A percentile compares a stretch with the other conserved stretches of the same genome.
phyloP scores from a whole-genome alignment of 2,329 filamentous ascomycete genomes.

The Myriosclerotinia scirpicola region DNA sequence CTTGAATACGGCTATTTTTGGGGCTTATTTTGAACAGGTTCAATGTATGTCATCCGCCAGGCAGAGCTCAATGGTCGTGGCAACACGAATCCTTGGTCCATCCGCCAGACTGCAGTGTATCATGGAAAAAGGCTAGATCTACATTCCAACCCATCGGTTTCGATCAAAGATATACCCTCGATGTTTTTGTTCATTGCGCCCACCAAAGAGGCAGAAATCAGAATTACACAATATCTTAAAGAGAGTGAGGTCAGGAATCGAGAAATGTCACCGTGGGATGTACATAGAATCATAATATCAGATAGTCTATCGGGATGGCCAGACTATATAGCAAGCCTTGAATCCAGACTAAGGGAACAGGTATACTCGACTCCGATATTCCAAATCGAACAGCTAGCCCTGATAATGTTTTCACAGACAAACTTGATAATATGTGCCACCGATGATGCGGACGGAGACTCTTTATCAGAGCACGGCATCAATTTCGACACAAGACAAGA shows the following conservation, averaged over 20 bases:
- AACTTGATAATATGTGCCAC: conserved; percentile 2
- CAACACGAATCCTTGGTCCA: conserved; percentile 39
- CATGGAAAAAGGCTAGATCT: conserved; percentile 30
- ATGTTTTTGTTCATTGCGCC: conserved; percentile 29
- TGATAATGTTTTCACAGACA: background rate
- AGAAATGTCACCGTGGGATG: conserved; percentile 24
- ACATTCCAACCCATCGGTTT: background rate
- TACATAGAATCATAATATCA: conserved; percentile 29
- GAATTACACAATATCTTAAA: conserved; percentile 18
- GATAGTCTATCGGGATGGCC: conserved; percentile 29
- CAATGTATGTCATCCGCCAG: conserved; percentile 29
- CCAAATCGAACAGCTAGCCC: background rate
- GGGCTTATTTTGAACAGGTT: conserved; percentile 22
- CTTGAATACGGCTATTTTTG: background rate
- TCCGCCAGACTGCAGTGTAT: conserved; percentile 44
- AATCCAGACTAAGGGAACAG: conserved; percentile 25
- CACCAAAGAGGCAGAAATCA: conserved; percentile 17
- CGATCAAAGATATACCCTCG: background rate
- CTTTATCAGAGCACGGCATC: conserved; percentile 28
- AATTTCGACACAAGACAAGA: conserved; percentile 31
- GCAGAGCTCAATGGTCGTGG: conserved; percentile 28
- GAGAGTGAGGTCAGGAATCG: background rate
- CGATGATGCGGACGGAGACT: conserved; percentile 20
- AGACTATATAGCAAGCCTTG: conserved; percentile 31
- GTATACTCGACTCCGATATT: conserved; percentile 9